Conservation (phyloP, 164 flowering plant species). For the Annona cherimola region DNA sequence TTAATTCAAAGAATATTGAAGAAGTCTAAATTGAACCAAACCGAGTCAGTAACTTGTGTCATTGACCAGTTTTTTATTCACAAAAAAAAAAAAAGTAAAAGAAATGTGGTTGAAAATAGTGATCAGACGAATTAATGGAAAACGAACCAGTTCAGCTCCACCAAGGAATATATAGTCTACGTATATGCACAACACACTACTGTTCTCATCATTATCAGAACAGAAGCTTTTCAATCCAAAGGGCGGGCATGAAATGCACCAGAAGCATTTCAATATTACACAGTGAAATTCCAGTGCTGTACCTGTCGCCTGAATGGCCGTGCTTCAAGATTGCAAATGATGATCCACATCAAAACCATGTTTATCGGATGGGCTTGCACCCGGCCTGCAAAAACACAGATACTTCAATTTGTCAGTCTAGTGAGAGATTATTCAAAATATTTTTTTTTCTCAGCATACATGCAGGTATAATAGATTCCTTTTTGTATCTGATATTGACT, state of each 20-base stretch:
- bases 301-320: not conserved
- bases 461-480: not conserved
- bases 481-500: not conserved
- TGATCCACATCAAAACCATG: constrained; percentile 6
- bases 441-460: too few species aligned
- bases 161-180: not conserved
- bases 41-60: too few species aligned
- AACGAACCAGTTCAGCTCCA: not conserved
- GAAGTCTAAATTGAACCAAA: too few species aligned
- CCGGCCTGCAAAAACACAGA: constrained; percentile 10
- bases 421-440: not conserved
- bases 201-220: not conserved
- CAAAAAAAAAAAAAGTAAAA: too few species aligned
- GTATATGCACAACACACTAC: not conserved
- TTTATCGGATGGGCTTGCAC: constrained; percentile 12
- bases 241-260: not conserved
- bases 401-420: not conserved
- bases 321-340: constrained; percentile 9
- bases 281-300: not conserved
- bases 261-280: not conserved
- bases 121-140: not conserved
- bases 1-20: too few species aligned
- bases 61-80: too few species aligned
- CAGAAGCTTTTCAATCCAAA: not conserved
- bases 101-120: not conserved